These are phyloP conservation scores for Arabidopsis suecica DNA, from an alignment of 345 rosid genomes.

Conservation along the genomic window DNA sequence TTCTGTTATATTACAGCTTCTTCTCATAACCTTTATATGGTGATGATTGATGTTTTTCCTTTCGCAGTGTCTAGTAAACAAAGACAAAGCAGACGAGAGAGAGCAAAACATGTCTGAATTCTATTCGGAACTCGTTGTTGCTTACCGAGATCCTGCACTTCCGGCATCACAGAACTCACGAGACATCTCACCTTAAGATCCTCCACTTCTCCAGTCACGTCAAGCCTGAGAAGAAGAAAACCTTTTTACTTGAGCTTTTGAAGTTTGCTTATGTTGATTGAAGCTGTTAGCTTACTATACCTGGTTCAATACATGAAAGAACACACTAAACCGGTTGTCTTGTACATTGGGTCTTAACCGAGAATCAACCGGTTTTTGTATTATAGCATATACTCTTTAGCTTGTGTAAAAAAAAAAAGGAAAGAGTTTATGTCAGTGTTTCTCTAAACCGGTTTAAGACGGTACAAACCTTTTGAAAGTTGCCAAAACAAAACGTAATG, in stretches of 20 bases:
- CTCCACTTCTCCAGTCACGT: constrained; percentile 58
- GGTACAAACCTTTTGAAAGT: not conserved
- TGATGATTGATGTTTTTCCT: constrained; percentile 3
- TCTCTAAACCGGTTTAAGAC: constrained; percentile 10
- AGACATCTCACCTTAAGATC: constrained; percentile 45
- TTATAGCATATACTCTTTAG: not conserved
- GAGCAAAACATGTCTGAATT: constrained; percentile 66
- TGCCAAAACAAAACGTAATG: not conserved
- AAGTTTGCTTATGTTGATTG: constrained; percentile 15
- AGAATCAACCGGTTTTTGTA: constrained; percentile 6
- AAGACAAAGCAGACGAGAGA: constrained; percentile 68
- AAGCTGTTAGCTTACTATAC: constrained; percentile 16
- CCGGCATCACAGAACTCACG: constrained; percentile 50
- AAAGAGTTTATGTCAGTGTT: not conserved
- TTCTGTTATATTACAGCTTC: not conserved
- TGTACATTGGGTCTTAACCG: constrained; percentile 33
- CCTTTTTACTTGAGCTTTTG: constrained; percentile 4
- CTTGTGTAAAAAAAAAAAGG: not conserved
- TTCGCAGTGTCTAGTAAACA: constrained; percentile 75
- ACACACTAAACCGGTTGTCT: constrained; percentile 16
- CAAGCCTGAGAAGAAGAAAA: constrained; percentile 36
- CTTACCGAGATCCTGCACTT: constrained; percentile 79
- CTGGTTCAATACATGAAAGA: not conserved
- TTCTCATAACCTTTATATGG: not conserved
- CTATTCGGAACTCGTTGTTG: constrained; percentile 58